Conservation (phyloP, 139 green algal species). For the Chlorella sp. region DNA sequence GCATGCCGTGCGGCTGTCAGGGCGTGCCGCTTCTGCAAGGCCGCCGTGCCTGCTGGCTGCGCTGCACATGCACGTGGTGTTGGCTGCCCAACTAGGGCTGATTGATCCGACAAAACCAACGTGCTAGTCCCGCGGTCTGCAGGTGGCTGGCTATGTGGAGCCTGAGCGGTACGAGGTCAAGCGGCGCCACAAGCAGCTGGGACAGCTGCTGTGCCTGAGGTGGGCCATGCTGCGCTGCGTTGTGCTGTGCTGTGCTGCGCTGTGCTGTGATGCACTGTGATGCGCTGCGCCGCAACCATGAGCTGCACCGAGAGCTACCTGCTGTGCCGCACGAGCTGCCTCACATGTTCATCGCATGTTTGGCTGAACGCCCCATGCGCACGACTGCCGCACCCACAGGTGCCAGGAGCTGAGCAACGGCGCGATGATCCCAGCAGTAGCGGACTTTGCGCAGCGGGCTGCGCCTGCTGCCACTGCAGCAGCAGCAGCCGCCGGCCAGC, state of each 20-base stretch:
- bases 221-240: neutral
- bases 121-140: too few species aligned
- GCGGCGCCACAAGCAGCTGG: conserved; percentile 69
- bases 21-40: too few species aligned
- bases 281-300: conserved; percentile 57
- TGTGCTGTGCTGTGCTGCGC: neutral
- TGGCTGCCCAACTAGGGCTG: too few species aligned
- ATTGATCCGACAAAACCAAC: too few species aligned
- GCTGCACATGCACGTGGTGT: neutral
- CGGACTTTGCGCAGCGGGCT: conserved; percentile 66
- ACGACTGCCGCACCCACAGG: conserved; percentile 36
- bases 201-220: conserved; percentile 65
- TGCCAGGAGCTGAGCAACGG: conserved; percentile 87
- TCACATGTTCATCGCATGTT: too few species aligned
- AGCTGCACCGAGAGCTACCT: too few species aligned
- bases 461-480: neutral
- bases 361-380: too few species aligned
- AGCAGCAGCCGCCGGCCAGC: neutral
- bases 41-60: neutral
- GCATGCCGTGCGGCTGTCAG: too few species aligned
- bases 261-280: neutral
- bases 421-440: conserved; percentile 84
- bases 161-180: conserved; percentile 66
- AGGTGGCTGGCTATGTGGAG: conserved; percentile 72
- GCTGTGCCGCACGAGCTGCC: too few species aligned